A percentile compares a stretch with the other conserved stretches of the same genome.
Evolutionary conservation across 495 filamentous ascomycete species (phyloP).

Genomic region (Gamarada debralockiae): DNA sequence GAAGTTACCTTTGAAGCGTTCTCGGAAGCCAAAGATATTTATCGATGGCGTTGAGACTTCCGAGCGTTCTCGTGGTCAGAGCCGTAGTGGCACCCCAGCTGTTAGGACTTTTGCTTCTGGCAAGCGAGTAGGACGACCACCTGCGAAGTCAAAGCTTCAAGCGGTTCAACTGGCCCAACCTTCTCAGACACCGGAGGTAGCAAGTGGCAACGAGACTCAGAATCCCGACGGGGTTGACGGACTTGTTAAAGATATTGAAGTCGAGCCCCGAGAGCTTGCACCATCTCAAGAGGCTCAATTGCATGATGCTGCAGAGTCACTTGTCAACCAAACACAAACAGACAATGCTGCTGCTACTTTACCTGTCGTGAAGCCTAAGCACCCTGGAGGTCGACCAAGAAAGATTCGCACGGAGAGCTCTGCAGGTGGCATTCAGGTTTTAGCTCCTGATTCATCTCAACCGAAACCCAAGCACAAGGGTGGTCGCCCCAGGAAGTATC

Average conservation of each 20-base stretch:
- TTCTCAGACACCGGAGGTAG: not conserved
- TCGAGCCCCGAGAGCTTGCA: not conserved
- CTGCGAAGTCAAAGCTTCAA: slow-evolving; percentile 16
- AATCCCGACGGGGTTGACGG: no score
- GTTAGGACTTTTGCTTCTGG: slow-evolving; percentile 11
- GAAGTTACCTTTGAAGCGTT: slow-evolving; percentile 16
- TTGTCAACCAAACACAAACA: slow-evolving; percentile 5
- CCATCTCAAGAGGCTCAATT: slow-evolving; percentile 3
- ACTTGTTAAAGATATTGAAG: no score
- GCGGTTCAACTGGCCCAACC: slow-evolving; percentile 9
- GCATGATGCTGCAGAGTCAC: slow-evolving; percentile 2
- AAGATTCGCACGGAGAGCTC: not conserved
- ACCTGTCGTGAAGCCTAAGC: not conserved
- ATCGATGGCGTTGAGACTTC: not conserved
- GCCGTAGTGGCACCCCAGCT: slow-evolving; percentile 8
- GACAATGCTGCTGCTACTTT: not conserved
- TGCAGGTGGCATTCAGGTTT: not conserved
- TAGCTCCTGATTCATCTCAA: not conserved
- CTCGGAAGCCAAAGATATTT: slow-evolving; percentile 6
- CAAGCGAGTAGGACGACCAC: slow-evolving; percentile 17
- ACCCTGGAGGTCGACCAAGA: slow-evolving; percentile 10
- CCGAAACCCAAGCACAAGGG: slow-evolving; percentile 8
- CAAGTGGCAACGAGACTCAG: no score
- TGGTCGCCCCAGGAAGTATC: slow-evolving; percentile 6
- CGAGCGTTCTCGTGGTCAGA: not conserved